Base-by-base conservation (phyloP, 768 basidiomycete genomes). In the Podaxis carcinomalis region DNA sequence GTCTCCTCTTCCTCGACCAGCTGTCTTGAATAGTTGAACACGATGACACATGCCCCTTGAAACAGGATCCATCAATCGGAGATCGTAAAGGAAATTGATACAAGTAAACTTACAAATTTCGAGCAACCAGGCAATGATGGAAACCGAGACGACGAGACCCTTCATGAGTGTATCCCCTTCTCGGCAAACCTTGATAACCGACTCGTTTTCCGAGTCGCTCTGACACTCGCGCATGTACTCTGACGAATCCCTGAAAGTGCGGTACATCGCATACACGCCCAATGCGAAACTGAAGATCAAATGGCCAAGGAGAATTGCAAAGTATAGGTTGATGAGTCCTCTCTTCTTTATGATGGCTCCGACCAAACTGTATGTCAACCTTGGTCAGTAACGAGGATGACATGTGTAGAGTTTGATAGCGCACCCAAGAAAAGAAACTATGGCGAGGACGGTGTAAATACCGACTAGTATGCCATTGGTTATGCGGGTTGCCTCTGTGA, bases 11-110 rank as follows among this genome's bases (percentile, higher is more conserved):
- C 80, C 63, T 80, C 80, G 36, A 67, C 73, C 52, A 83, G 69
- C 67, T 83, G 80, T 57, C 68, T 72, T 51, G 71, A 73, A 62
- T 83, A 82, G 57, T 70, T 72, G 42, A 70, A 71, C 47, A 83
- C 78, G 59, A 83, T 80, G 62, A 79, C 70, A 66, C 78, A 79
- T 62, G 75, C 78, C 75, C 79, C 81, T 80, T 64, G 23, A 54
- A 54, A 46, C 47, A 50, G 11, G 53, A 42, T 51, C 35, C 19
- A 44, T 54, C 58, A 51, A 59, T 64, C n/a, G 52, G 51, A 13
- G 32, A 35, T 9, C 35, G 50, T 40, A 42, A 44, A 19, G 25
- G 11, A 25, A 27, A 2, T 11, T n/a, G 19, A 52, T 46, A 36
- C 9, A 53, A 53, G 46, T 14, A 53, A 13, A 75, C 80, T 61